phyloP scores from a whole-genome alignment of 495 filamentous ascomycete genomes.

The Tuber aestivum region DNA sequence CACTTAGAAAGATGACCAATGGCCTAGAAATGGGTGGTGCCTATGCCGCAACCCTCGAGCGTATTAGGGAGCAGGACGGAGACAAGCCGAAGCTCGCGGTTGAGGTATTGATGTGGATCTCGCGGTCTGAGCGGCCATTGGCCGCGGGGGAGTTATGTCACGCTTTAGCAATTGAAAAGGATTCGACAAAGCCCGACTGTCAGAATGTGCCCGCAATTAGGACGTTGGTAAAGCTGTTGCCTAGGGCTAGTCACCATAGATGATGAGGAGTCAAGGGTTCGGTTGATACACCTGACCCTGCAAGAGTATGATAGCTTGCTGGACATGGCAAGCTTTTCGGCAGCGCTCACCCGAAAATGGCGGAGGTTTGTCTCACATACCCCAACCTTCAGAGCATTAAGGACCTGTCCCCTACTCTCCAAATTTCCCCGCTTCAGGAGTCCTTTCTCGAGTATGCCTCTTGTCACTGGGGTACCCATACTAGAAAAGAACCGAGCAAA shows the following conservation, averaged over 20 bases:
- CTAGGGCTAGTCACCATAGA: background rate
- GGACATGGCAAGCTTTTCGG: background rate
- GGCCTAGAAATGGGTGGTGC: background rate
- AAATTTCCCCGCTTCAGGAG: rapidly evolving
- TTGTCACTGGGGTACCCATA: background rate
- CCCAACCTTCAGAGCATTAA: background rate
- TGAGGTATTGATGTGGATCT: background rate
- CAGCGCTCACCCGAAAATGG: background rate
- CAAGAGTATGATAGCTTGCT: background rate
- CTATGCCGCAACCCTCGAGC: background rate
- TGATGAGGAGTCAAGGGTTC: background rate
- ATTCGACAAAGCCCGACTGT: background rate
- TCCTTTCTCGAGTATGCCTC: background rate
- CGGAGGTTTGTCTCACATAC: background rate
- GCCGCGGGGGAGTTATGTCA: background rate
- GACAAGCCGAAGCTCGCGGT: background rate
- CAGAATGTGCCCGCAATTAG: background rate
- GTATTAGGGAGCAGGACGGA: background rate
- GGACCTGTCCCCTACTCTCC: background rate
- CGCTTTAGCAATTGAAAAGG: background rate
- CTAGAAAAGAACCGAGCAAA: background rate
- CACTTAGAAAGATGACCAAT: background rate
- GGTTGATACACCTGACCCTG: background rate
- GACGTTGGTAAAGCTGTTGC: background rate
- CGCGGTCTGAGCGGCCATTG: background rate